Conservation (phyloP, 352 stramenopile genomes). For the Phytophthora agathidicida region DNA sequence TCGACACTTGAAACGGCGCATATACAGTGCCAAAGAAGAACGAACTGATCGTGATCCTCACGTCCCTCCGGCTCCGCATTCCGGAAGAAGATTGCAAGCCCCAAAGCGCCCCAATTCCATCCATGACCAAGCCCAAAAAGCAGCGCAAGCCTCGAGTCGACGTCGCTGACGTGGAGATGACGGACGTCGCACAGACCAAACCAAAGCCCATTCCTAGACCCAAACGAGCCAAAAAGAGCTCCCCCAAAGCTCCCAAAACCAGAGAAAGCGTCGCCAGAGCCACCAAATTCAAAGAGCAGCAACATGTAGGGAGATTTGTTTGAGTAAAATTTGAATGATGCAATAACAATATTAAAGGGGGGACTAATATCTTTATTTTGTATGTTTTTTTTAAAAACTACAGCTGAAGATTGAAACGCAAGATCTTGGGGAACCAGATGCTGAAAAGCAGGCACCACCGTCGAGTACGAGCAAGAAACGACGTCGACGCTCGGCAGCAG, state of each 20-base stretch:
- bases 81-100: no score
- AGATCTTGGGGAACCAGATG: conserved; percentile 38
- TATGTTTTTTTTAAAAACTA: conserved; percentile 6
- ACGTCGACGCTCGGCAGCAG: conserved; percentile 65
- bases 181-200: conserved; percentile 12
- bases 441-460: conserved; percentile 27
- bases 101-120: no score
- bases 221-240: conserved; percentile 8
- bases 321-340: neutral
- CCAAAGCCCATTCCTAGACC: neutral
- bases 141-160: conserved; percentile 12
- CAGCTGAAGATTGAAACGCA: conserved; percentile 67
- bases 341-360: neutral
- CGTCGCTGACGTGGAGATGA: conserved; percentile 19
- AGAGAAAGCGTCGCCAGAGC: neutral
- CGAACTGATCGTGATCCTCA: neutral
- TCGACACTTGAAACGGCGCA: conserved; percentile 32
- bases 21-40: conserved; percentile 16
- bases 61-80: no score
- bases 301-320: conserved; percentile 40
- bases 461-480: conserved; percentile 73
- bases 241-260: neutral
- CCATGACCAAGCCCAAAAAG: conserved; percentile 25
- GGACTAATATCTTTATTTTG: neutral
- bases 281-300: conserved; percentile 62